A percentile compares a stretch with the other conserved stretches of the same genome.
phyloP scores from a whole-genome alignment of 345 rosid genomes.

The Eucalyptus decipiens region DNA sequence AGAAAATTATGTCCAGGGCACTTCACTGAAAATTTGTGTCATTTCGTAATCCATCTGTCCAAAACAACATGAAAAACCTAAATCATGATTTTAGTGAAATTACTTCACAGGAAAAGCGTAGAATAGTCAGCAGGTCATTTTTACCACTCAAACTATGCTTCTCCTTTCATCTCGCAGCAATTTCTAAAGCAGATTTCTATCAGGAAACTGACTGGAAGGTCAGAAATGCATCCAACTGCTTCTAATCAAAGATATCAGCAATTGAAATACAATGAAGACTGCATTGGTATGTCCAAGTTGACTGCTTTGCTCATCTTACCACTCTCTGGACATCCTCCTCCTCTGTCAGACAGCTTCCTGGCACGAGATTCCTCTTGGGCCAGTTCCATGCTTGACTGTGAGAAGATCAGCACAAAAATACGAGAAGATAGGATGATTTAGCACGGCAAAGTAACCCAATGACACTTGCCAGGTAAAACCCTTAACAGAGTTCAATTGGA shows the following conservation, averaged over 20 bases:
- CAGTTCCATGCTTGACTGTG: background rate
- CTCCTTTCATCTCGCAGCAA: background rate
- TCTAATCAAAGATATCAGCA: background rate
- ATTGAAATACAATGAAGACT: background rate
- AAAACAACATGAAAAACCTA: background rate
- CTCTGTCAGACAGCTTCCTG: accelerated
- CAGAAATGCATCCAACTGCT: background rate
- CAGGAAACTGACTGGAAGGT: background rate
- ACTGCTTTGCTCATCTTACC: background rate
- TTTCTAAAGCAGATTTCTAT: background rate
- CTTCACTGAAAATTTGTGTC: too few species aligned
- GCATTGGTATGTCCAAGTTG: background rate
- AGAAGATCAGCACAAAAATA: background rate
- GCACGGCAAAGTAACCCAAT: background rate
- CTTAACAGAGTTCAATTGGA: background rate
- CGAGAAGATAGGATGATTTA: background rate
- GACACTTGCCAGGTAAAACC: background rate
- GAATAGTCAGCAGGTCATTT: background rate
- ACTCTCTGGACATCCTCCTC: background rate
- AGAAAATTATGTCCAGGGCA: background rate
- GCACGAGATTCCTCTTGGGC: background rate
- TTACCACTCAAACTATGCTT: background rate
- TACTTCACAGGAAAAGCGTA: background rate
- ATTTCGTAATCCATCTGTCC: background rate
- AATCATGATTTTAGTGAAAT: background rate